Base-by-base conservation (phyloP, 202 grass and related monocot species). In the Elaeis oleifera region DNA sequence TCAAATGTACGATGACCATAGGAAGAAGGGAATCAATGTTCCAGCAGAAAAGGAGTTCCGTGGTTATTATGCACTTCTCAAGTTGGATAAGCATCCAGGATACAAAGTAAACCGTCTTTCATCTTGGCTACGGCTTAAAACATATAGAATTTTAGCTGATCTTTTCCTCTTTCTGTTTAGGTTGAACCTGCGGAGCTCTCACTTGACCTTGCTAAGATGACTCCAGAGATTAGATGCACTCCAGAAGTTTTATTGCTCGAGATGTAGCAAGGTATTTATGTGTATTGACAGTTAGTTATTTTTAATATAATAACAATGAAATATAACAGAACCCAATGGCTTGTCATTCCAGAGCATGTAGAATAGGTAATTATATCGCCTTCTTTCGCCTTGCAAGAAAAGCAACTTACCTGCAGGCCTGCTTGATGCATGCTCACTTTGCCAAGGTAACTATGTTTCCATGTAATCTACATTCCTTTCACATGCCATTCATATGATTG, bases 371-470 rank as follows among this genome's bases (percentile, higher is more conserved):
- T 68, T 97, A 81, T 63, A 83, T 97, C 51, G 69, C 87, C 65
- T 96, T 96, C 76, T 96, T 96, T 54, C 87, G 81, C 22, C 91
- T 96, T 63, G 76, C 87, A 83, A 90, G 80, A 75, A 89, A 89
- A 79, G 84, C 91, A 67, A 90, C 79, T 49, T 96, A 81, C 72
- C 61, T 96, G 72, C 87, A 96, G 71, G 84, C 87, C 49, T 96
- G 91, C 70, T 85, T 96, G 84, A 96, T 96, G 81, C 87, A 89
- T 81, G 87, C 92, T 65, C 87, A 91, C 68, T 97, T 97, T 83
- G 80, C 79, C 67, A 97, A 97, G 83, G 92, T 91, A 85, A 44
- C 36, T 44, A 14, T 44, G 11, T 44, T 14, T 14, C 36, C 9
- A 13, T 6, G 2, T 44, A 44, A 44, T 44, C 36, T 44, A 44